These are phyloP conservation scores for Harringtonia aguacate DNA, from an alignment of 2,329 filamentous ascomycete species.

Conservation along the genomic window DNA sequence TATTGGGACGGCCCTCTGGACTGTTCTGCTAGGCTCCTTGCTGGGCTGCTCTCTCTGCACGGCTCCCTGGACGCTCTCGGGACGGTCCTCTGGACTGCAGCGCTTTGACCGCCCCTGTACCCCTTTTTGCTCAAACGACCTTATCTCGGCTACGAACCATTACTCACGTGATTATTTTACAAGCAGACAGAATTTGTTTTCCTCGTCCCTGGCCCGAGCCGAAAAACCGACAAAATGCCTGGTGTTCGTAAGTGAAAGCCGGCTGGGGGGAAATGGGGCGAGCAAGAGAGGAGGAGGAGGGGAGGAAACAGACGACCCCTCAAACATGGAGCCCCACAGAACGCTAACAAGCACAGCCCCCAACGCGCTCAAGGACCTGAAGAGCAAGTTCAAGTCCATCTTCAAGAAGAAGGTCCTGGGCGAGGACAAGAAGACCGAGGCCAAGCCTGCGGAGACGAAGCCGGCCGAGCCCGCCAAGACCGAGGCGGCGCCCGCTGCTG, in stretches of 20 bases:
- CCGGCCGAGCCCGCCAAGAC: conserved; percentile 5
- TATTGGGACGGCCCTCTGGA: too few relatives aligned
- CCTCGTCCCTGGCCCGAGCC: too few relatives aligned
- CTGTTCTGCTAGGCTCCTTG: too few relatives aligned
- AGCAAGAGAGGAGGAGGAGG: background rate
- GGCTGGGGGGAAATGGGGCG: background rate
- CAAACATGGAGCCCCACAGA: background rate
- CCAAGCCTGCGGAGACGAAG: background rate
- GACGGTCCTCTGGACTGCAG: too few relatives aligned
- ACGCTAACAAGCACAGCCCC: conserved; percentile 24
- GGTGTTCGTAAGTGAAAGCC: conserved; percentile 38
- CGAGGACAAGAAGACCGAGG: too few relatives aligned
- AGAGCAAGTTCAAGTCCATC: conserved; percentile 42
- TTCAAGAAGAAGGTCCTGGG: conserved; percentile 35
- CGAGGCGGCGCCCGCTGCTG: conserved; percentile 9
- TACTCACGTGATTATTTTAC: too few relatives aligned
- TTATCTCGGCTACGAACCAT: too few relatives aligned
- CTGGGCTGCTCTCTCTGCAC: too few relatives aligned
- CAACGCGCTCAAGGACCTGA: conserved; percentile 42
- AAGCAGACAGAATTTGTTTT: too few relatives aligned
- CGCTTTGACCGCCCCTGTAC: too few relatives aligned
- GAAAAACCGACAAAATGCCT: conserved; percentile 30
- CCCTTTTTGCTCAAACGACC: too few relatives aligned
- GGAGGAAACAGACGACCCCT: background rate
- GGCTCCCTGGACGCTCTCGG: too few relatives aligned